Evolutionary conservation across 148 eudicot species (phyloP).

Genomic region (Silene uniflora): DNA sequence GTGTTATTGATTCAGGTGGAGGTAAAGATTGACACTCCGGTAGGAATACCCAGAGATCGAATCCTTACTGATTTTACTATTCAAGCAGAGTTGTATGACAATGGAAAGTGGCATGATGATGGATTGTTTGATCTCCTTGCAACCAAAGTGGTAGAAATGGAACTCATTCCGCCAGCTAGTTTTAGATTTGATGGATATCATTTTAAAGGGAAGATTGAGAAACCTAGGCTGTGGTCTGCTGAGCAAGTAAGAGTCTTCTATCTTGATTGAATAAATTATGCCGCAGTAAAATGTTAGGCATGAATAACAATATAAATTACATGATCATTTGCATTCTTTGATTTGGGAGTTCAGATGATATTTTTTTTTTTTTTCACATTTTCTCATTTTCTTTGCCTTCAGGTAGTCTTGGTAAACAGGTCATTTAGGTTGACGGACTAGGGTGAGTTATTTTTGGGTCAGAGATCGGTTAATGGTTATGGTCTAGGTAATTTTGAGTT

Average conservation of each 20-base stretch:
- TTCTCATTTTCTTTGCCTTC: no score
- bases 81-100: constrained; percentile 72
- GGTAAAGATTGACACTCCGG: constrained; percentile 70
- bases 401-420: not conserved
- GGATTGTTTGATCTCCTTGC: constrained; percentile 48
- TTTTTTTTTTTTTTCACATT: not conserved
- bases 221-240: constrained; percentile 90
- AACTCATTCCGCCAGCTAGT: constrained; percentile 39
- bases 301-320: not conserved
- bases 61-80: constrained; percentile 51
- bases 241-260: constrained; percentile 55
- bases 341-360: not conserved
- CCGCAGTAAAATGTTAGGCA: not conserved
- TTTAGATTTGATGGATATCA: constrained; percentile 65
- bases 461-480: not conserved
- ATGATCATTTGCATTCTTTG: not conserved
- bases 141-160: constrained; percentile 49
- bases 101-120: constrained; percentile 43
- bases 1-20: constrained; percentile 57
- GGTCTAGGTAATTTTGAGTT: not conserved
- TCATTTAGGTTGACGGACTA: not conserved
- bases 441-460: not conserved
- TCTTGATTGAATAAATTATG: not conserved
- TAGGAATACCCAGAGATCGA: constrained; percentile 40
- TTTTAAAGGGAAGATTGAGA: constrained; percentile 57